A percentile compares a stretch with the other conserved stretches of the same genome.
Evolutionary conservation across 2,329 filamentous ascomycete species (phyloP).

Genomic region (Penicillium sp.): DNA sequence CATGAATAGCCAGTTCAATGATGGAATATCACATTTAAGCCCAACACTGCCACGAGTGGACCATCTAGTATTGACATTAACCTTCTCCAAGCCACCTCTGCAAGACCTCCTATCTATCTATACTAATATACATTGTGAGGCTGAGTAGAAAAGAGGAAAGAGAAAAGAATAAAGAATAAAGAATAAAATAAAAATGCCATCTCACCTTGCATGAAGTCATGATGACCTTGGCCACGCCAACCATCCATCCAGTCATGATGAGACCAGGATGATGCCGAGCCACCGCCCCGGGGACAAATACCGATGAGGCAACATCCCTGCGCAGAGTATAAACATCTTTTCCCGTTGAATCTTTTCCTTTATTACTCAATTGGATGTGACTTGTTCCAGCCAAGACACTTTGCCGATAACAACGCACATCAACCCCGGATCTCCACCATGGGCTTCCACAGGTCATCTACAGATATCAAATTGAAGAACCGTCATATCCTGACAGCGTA

Average conservation of each 20-base stretch:
- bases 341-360: neutral
- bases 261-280: slow-evolving; percentile 18
- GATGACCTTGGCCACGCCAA: slow-evolving; percentile 8
- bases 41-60: no score
- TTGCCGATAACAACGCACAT: no score
- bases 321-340: neutral
- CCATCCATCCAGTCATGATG: slow-evolving; percentile 12
- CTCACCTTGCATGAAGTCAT: slow-evolving; percentile 15
- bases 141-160: no score
- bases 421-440: no score
- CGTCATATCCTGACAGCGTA: slow-evolving; percentile 20
- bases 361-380: no score
- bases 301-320: slow-evolving; percentile 3
- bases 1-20: no score
- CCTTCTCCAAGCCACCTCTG: slow-evolving; percentile 13
- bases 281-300: slow-evolving; percentile 8
- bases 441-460: slow-evolving; percentile 21
- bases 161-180: no score
- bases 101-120: no score
- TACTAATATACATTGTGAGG: slow-evolving; percentile 1
- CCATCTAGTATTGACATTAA: no score
- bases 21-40: no score
- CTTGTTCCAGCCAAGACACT: no score
- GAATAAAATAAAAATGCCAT: neutral
- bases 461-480: slow-evolving; percentile 16